Conservation (phyloP, 371 early-diverging fungal species). For the Cokeromyces recurvatus region DNA sequence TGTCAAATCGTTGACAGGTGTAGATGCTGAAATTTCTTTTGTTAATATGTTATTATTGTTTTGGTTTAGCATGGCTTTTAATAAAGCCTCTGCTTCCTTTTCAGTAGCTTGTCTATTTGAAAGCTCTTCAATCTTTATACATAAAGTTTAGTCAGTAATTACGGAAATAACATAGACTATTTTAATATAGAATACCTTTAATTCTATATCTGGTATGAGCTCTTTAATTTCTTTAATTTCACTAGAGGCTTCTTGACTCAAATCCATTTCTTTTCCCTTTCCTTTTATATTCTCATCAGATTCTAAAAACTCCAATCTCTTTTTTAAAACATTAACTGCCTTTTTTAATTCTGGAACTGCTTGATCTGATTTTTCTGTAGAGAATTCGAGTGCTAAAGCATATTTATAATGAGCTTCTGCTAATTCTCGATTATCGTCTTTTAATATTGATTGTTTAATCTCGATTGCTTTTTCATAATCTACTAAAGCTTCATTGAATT, state of each 20-base stretch:
- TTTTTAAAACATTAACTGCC: constrained; percentile 54
- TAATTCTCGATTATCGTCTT: constrained; percentile 67
- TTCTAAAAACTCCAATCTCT: constrained; percentile 27
- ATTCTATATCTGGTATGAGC: constrained; percentile 43
- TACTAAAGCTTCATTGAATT: constrained; percentile 75
- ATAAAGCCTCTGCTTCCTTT: constrained; percentile 32
- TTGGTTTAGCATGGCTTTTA: constrained; percentile 27
- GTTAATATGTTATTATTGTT: background rate
- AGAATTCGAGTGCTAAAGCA: constrained; percentile 68
- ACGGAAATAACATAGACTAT: no score
- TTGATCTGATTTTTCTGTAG: constrained; percentile 38
- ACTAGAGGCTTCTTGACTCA: constrained; percentile 5
- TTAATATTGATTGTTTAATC: constrained; percentile 59
- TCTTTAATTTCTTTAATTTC: constrained; percentile 45
- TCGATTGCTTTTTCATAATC: constrained; percentile 70
- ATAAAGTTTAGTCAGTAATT: background rate
- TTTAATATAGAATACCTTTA: no score
- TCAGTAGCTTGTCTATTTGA: constrained; percentile 30
- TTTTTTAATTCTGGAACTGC: constrained; percentile 59
- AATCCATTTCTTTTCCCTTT: constrained; percentile 24
- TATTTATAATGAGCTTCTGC: constrained; percentile 83
- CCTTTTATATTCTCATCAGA: constrained; percentile 40
- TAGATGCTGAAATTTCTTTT: constrained; percentile 9
- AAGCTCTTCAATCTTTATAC: constrained; percentile 39
- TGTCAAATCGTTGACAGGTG: constrained; percentile 40